Evolutionary conservation across 164 flowering plant genomes (phyloP).

Genomic region (Dillenia turbinata): DNA sequence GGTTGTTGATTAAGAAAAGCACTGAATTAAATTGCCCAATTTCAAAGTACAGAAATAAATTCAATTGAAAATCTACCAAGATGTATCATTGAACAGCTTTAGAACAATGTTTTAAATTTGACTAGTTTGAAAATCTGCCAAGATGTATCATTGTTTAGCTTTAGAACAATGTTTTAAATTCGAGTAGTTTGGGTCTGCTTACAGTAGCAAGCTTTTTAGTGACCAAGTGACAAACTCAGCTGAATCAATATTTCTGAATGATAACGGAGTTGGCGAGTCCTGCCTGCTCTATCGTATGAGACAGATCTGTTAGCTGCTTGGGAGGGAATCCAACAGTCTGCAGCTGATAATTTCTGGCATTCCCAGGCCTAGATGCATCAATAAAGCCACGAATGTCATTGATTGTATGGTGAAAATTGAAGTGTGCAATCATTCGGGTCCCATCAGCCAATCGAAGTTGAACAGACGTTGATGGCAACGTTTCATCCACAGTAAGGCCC

Average conservation of each 20-base stretch:
- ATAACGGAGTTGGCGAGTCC: constrained; percentile 92
- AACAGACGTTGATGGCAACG: constrained; percentile 68
- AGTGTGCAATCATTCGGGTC: constrained; percentile 75
- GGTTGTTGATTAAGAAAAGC: too few species aligned
- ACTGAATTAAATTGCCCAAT: too few species aligned
- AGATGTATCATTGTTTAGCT: too few species aligned
- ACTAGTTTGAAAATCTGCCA: too few species aligned
- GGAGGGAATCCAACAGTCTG: constrained; percentile 90
- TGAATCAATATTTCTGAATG: constrained; percentile 58
- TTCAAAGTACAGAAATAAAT: too few species aligned
- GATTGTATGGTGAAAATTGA: constrained; percentile 76
- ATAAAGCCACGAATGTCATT: constrained; percentile 69
- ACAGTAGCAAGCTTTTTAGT: too few species aligned
- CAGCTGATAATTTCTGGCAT: constrained; percentile 51
- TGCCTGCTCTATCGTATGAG: constrained; percentile 81
- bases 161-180: too few species aligned
- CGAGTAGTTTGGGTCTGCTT: too few species aligned
- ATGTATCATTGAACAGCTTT: too few species aligned
- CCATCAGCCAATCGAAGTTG: constrained; percentile 89
- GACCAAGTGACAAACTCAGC: too few species aligned
- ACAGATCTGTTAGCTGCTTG: constrained; percentile 59
- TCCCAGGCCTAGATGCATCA: constrained; percentile 73
- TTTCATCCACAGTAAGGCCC: constrained; percentile 57
- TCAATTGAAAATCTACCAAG: too few species aligned
- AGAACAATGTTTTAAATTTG: too few species aligned